Conservation (phyloP, 352 stramenopile genomes). For the Phytophthora vignae region DNA sequence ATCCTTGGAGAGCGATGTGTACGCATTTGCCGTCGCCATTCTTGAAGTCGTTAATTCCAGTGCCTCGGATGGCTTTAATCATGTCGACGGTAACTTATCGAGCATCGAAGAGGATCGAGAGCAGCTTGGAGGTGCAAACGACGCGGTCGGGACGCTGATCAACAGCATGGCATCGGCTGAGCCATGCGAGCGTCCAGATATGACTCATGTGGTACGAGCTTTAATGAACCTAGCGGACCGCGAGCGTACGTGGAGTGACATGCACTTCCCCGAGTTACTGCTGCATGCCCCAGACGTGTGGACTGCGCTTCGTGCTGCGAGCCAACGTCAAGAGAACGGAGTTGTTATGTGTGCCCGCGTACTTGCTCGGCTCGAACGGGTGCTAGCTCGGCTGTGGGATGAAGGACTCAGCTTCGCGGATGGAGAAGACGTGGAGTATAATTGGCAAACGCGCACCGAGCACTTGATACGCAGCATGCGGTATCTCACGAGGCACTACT, state of each 20-base stretch:
- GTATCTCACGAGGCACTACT: conserved; percentile 30
- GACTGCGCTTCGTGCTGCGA: conserved; percentile 37
- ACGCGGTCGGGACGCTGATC: conserved; percentile 13
- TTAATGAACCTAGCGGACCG: conserved; percentile 33
- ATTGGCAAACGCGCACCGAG: conserved; percentile 45
- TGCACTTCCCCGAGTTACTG: conserved; percentile 40
- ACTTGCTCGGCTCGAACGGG: conserved; percentile 32
- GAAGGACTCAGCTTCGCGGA: conserved; percentile 29
- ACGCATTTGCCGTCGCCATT: conserved; percentile 24
- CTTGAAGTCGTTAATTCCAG: conserved; percentile 11
- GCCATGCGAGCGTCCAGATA: conserved; percentile 17
- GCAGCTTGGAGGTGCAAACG: conserved; percentile 1
- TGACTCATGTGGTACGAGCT: conserved; percentile 26
- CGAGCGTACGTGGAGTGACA: conserved; percentile 35
- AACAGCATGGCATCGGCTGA: conserved; percentile 22
- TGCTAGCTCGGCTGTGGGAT: conserved; percentile 39
- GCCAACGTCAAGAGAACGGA: conserved; percentile 24
- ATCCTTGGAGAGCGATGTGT: conserved; percentile 27
- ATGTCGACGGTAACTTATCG: background rate
- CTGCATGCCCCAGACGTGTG: conserved; percentile 41
- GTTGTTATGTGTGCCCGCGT: conserved; percentile 37
- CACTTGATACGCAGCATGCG: conserved; percentile 42
- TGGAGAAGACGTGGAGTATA: conserved; percentile 27
- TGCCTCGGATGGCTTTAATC: background rate
- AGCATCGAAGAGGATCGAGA: conserved; percentile 17